A percentile compares a stretch with the other conserved stretches of the same genome.
phyloP scores from a whole-genome alignment of 495 filamentous ascomycete species.

The Daldinia grandis region DNA sequence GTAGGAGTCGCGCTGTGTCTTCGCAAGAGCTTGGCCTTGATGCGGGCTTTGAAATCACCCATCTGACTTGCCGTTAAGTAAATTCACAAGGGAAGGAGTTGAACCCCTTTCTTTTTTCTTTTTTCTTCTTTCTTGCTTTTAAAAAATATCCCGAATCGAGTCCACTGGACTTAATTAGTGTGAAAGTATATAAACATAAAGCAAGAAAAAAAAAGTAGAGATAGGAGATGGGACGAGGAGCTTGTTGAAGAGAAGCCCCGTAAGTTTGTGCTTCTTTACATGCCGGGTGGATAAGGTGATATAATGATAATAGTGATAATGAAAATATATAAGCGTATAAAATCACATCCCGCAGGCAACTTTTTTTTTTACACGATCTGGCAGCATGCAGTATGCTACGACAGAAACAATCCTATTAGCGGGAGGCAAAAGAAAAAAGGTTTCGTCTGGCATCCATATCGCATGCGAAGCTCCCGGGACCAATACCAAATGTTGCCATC shows the following conservation, averaged over 20 bases:
- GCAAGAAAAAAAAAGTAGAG: neutral
- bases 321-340: slow-evolving; percentile 5
- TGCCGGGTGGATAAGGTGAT: slow-evolving; percentile 25
- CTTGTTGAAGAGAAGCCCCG: slow-evolving; percentile 3
- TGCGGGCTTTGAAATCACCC: slow-evolving; percentile 57
- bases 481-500: slow-evolving; percentile 1
- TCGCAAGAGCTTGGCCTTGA: slow-evolving; percentile 58
- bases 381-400: slow-evolving; percentile 1
- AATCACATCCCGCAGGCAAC: slow-evolving; percentile 1
- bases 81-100: slow-evolving; percentile 21
- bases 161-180: neutral
- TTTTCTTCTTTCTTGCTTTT: neutral
- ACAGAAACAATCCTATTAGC: slow-evolving; percentile 1
- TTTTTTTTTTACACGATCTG: neutral
- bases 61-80: slow-evolving; percentile 38
- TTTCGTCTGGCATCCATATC: slow-evolving; percentile 2
- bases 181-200: neutral
- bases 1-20: slow-evolving; percentile 53
- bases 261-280: slow-evolving; percentile 28
- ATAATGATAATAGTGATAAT: slow-evolving; percentile 14
- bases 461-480: neutral
- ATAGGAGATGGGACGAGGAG: neutral
- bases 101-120: neutral
- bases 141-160: neutral
- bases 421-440: slow-evolving; percentile 13